Evolutionary conservation across 2,329 filamentous ascomycete genomes (phyloP).

Genomic region (Xylariaceae sp.): DNA sequence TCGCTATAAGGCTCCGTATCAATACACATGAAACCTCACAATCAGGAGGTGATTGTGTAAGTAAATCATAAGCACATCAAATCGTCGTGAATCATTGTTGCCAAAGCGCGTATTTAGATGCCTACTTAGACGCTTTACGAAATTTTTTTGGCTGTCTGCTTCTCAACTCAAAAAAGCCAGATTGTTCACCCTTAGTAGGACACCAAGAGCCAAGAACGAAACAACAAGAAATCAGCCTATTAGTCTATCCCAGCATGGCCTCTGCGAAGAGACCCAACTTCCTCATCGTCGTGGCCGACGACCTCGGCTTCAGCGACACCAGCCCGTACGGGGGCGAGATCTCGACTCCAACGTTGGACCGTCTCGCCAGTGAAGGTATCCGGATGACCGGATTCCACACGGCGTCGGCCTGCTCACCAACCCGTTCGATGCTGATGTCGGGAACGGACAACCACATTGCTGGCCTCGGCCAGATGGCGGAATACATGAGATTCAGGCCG

Average conservation of each 20-base stretch:
- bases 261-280: constrained; percentile 45
- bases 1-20: too few relatives aligned
- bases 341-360: constrained; percentile 59
- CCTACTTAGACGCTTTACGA: too few relatives aligned
- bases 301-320: constrained; percentile 50
- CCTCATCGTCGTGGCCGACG: constrained; percentile 49
- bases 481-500: constrained; percentile 32
- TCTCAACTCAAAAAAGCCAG: too few relatives aligned
- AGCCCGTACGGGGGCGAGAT: constrained; percentile 60
- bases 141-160: too few relatives aligned
- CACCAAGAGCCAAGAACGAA: too few relatives aligned
- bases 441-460: constrained; percentile 57
- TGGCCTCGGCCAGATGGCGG: constrained; percentile 54
- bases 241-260: background rate
- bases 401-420: constrained; percentile 62
- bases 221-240: too few relatives aligned
- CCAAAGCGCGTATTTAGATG: too few relatives aligned
- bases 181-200: too few relatives aligned
- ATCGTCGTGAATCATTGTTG: too few relatives aligned
- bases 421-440: constrained; percentile 62
- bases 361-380: constrained; percentile 51
- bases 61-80: too few relatives aligned
- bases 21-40: too few relatives aligned
- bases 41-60: too few relatives aligned
- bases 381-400: constrained; percentile 63